These are phyloP conservation scores for Monosporascus sp. DNA, from an alignment of 2,329 filamentous ascomycete species.

Conservation along the genomic window DNA sequence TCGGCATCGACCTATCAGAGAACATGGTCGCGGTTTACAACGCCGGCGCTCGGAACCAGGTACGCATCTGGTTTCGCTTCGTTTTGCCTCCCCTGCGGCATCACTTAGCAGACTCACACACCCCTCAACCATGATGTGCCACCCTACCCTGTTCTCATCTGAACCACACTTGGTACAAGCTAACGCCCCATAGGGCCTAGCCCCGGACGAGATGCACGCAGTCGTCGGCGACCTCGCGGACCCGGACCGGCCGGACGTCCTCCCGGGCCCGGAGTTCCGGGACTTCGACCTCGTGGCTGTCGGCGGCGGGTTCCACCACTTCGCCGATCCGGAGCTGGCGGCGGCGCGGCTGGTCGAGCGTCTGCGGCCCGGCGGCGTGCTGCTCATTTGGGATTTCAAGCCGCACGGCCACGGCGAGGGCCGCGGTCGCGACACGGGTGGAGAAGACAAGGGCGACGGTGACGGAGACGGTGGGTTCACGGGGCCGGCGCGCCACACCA, in stretches of 20 bases:
- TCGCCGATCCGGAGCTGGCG: conserved; percentile 57
- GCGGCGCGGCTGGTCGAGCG: conserved; percentile 54
- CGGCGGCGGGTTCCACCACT: conserved; percentile 61
- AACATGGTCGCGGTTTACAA: conserved; percentile 69
- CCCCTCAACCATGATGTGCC: too few species aligned
- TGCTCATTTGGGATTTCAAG: conserved; percentile 64
- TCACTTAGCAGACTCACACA: too few species aligned
- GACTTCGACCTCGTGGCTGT: conserved; percentile 64
- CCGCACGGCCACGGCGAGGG: conserved; percentile 24
- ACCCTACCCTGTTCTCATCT: too few species aligned
- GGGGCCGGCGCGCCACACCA: conserved; percentile 35
- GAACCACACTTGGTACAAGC: not conserved
- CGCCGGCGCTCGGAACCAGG: conserved; percentile 48
- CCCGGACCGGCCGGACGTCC: conserved; percentile 41
- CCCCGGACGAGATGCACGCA: conserved; percentile 47
- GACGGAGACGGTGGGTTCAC: not conserved
- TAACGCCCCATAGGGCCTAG: conserved; percentile 36
- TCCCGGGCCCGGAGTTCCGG: conserved; percentile 57
- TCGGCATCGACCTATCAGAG: conserved; percentile 66
- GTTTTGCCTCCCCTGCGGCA: too few species aligned
- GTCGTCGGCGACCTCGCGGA: conserved; percentile 52
- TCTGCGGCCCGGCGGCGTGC: conserved; percentile 58
- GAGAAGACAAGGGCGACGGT: conserved; percentile 1
- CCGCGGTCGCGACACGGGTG: not conserved
- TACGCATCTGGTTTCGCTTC: conserved; percentile 16